Percentiles rank a stretch among this genome's conserved stretches.
Conservation (phyloP, 1,139 yeast genomes). For the Hansenula lynferdii region DNA sequence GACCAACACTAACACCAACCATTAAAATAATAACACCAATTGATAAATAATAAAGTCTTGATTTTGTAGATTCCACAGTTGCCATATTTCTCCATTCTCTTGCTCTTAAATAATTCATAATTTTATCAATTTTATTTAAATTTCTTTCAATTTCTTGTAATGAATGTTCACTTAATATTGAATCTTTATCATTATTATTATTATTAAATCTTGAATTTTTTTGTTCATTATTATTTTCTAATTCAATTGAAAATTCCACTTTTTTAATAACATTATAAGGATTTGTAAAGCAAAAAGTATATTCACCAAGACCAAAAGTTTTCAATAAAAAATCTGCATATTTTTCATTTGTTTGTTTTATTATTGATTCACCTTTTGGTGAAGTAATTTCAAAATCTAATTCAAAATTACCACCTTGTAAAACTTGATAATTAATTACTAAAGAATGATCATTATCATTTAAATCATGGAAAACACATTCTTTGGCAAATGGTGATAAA, state of each 20-base stretch:
- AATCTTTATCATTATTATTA: slow-evolving; percentile 46
- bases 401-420: slow-evolving; percentile 66
- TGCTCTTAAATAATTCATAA: slow-evolving; percentile 61
- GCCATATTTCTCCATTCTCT: slow-evolving; percentile 74
- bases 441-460: slow-evolving; percentile 29
- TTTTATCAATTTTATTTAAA: slow-evolving; percentile 52
- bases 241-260: slow-evolving; percentile 57
- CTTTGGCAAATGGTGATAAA: slow-evolving; percentile 35
- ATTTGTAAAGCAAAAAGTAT: slow-evolving; percentile 63
- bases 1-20: slow-evolving; percentile 62
- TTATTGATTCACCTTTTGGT: slow-evolving; percentile 54
- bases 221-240: slow-evolving; percentile 45
- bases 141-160: slow-evolving; percentile 55
- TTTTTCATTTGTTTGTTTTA: slow-evolving; percentile 48
- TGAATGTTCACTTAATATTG: slow-evolving; percentile 49
- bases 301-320: slow-evolving; percentile 53
- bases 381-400: slow-evolving; percentile 57
- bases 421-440: slow-evolving; percentile 41
- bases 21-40: slow-evolving; percentile 54
- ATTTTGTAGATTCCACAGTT: slow-evolving; percentile 61
- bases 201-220: slow-evolving; percentile 47
- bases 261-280: slow-evolving; percentile 63
- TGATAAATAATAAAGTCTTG: slow-evolving; percentile 60
- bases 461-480: slow-evolving; percentile 33
- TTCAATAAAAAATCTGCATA: slow-evolving; percentile 55